Evolutionary conservation across 768 basidiomycete species (phyloP), one percentile per base, ranked within the genome.

Genomic region (Hygrophoropsis aurantiaca): DNA sequence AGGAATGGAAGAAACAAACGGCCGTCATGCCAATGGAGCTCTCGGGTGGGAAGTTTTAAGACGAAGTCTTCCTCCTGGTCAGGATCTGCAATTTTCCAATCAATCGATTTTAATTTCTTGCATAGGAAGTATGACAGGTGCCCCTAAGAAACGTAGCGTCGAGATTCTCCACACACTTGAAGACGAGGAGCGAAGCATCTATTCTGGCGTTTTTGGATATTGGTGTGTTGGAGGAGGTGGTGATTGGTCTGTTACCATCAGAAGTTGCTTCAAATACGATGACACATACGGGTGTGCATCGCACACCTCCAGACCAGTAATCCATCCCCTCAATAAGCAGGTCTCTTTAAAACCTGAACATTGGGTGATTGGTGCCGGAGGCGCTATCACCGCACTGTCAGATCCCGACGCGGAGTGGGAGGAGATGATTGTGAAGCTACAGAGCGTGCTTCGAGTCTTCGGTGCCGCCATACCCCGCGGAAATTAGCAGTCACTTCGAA

Each of bases 91-190:
- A 23, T 4, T 27, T 36, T n/a, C 39, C 15, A 18, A 13, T 33
- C 36, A 13, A 11, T 44, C 5, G 47, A 19, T 11, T 27, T 51
- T 49, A 46, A 41, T 46, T 15, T 25, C 13, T 18, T 34, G 3
- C 13, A 15, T 16, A 94, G 92, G 93, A 1, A 94, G 91, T 49
- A 98, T 98, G 94, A 97, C 94, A 2, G 94, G 94, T 27, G 94
- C 94, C 0, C 94, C 94, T 0, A 98, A 97, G 71, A 87, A 95
- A 58, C 84, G 94, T 25, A 91, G 89, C 46, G 85, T 97, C 7
- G 89, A 97, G 65, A 85, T 98, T 27, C 75, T 98, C 7, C 87
- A 90, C 51, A 73, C 72, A 1, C 75, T 97, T 2, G 94, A 97
- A 64, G 78, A 75, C 38, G 64, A 74, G 34, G 78, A 84, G 39